phyloP scores from a whole-genome alignment of 345 rosid genomes.

The Gossypium rotundifolium region DNA sequence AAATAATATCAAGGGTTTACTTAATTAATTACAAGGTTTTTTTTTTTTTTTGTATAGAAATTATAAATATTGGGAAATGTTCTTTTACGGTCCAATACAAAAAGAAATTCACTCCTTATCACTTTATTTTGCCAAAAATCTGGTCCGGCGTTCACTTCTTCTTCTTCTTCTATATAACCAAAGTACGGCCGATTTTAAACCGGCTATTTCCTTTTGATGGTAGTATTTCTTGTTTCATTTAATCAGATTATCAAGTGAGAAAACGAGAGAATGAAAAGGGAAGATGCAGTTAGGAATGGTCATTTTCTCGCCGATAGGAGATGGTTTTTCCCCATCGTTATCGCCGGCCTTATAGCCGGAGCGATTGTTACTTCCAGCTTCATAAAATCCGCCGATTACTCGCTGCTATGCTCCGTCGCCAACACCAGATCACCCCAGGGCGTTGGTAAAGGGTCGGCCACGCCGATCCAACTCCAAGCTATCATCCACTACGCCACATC shows the following conservation, averaged over 20 bases:
- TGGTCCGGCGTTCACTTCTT: neutral
- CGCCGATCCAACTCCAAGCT: constrained; percentile 59
- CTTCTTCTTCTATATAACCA: neutral
- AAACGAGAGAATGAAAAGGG: neutral
- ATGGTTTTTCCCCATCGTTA: constrained; percentile 27
- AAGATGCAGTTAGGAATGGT: constrained; percentile 18
- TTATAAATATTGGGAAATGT: no score
- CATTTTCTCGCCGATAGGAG: constrained; percentile 24
- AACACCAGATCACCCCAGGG: constrained; percentile 21
- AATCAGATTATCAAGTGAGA: neutral
- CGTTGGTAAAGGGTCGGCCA: constrained; percentile 28
- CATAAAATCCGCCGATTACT: neutral
- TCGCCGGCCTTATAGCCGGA: constrained; percentile 43
- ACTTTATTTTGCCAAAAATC: neutral
- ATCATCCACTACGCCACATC: constrained; percentile 76
- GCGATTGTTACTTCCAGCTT: constrained; percentile 30
- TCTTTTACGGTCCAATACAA: no score
- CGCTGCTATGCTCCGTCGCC: constrained; percentile 2
- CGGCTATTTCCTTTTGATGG: neutral
- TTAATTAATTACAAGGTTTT: no score
- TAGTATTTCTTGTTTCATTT: neutral
- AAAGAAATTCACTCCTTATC: no score
- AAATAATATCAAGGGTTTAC: no score
- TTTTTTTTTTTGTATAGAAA: no score
- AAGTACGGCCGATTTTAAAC: neutral